A percentile compares a stretch with the other conserved stretches of the same genome.
Evolutionary conservation across 805 yeast genomes (phyloP).

Genomic region (Kregervanrija pseudodelftensis): DNA sequence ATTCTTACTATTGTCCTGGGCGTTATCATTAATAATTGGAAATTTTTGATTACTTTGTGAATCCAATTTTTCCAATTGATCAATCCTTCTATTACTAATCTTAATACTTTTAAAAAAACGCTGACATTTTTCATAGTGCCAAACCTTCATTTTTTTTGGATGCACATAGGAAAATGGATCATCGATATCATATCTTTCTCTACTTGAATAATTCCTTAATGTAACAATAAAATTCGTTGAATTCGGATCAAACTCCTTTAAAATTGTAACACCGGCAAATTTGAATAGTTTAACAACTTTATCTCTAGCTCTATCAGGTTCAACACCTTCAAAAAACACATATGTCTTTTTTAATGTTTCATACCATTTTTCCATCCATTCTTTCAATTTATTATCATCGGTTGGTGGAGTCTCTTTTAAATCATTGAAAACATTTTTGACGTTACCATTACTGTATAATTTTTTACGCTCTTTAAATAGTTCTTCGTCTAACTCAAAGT

Average conservation of each 20-base stretch:
- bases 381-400: conserved; percentile 30
- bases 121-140: conserved; percentile 54
- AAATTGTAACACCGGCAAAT: conserved; percentile 41
- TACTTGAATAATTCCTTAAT: conserved; percentile 33
- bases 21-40: not conserved
- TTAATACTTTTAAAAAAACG: conserved; percentile 46
- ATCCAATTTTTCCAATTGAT: conserved; percentile 20
- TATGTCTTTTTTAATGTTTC: conserved; percentile 38
- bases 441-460: not conserved
- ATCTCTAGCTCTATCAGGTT: conserved; percentile 28
- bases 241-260: conserved; percentile 38
- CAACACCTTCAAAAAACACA: conserved; percentile 42
- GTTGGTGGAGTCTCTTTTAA: conserved; percentile 32
- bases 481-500: conserved; percentile 1
- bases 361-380: conserved; percentile 50
- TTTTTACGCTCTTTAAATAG: not conserved
- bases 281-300: conserved; percentile 38
- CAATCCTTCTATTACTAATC: conserved; percentile 31
- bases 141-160: conserved; percentile 43
- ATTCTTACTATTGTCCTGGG: not conserved
- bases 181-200: conserved; percentile 30
- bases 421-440: conserved; percentile 20
- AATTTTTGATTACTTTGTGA: not conserved
- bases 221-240: conserved; percentile 41
- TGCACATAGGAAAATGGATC: conserved; percentile 43